Evolutionary conservation across 129 eudicot species (phyloP).

Genomic region (Flaveria sonorensis): DNA sequence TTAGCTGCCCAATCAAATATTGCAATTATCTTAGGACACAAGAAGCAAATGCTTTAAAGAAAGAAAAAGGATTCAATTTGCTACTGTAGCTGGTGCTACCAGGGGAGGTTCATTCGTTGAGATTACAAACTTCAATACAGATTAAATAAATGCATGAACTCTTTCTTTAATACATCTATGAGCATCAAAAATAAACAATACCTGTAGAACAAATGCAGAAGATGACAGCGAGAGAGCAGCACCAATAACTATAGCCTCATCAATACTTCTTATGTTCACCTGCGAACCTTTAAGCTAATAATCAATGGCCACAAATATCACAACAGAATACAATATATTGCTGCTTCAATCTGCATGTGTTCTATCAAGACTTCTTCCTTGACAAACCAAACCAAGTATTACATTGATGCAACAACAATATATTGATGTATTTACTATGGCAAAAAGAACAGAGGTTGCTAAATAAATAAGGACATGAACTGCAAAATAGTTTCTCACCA

Average conservation of each 20-base stretch:
- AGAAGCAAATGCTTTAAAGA: too few relatives aligned
- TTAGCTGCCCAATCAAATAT: neutral
- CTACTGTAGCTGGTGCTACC: too few relatives aligned
- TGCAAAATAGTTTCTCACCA: conserved; percentile 53
- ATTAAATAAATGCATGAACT: conserved; percentile 1
- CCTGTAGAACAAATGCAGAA: conserved; percentile 99
- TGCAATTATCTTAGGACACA: neutral
- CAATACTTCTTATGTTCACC: conserved; percentile 96
- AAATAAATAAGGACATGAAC: neutral
- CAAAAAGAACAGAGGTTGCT: neutral
- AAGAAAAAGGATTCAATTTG: too few relatives aligned
- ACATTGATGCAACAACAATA: too few relatives aligned
- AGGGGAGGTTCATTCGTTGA: neutral
- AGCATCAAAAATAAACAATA: conserved; percentile 29
- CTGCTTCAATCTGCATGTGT: neutral
- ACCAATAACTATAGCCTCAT: conserved; percentile 94
- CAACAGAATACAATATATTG: neutral
- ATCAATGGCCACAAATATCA: conserved; percentile 22
- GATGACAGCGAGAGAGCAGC: conserved; percentile 97
- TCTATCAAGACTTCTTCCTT: neutral
- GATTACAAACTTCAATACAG: neutral
- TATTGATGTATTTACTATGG: too few relatives aligned
- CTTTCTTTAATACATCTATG: neutral
- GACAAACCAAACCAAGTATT: too few relatives aligned
- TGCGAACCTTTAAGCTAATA: conserved; percentile 35